Conservation (phyloP, 371 early-diverging fungal genomes). For the Actinomortierella wolfii region DNA sequence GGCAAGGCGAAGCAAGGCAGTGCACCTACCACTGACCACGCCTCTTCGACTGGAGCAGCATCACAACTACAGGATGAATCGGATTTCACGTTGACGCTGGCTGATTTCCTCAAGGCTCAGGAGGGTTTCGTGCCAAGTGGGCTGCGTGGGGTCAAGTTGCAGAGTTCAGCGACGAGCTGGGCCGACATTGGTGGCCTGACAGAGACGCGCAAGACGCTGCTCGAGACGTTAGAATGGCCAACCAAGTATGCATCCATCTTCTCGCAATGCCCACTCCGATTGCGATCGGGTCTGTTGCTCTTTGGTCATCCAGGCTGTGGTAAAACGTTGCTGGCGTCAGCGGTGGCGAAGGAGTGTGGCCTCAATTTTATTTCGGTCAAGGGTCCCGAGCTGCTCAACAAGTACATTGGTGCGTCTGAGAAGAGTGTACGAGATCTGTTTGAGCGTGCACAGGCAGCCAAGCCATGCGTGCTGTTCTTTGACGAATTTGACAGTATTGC, state of each 20-base stretch:
- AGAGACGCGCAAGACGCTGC: constrained; percentile 77
- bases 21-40: background rate
- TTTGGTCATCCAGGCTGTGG: constrained; percentile 97
- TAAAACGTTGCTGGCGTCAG: constrained; percentile 93
- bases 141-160: constrained; percentile 81
- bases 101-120: constrained; percentile 77
- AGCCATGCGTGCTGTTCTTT: constrained; percentile 92
- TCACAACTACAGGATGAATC: constrained; percentile 11
- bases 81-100: constrained; percentile 52
- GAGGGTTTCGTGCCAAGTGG: constrained; percentile 83
- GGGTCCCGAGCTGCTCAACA: constrained; percentile 96
- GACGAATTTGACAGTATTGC: constrained; percentile 99
- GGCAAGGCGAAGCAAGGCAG: constrained; percentile 2
- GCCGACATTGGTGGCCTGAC: constrained; percentile 89
- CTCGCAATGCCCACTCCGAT: constrained; percentile 81
- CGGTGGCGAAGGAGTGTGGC: constrained; percentile 90
- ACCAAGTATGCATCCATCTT: constrained; percentile 92
- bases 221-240: constrained; percentile 96
- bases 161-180: constrained; percentile 83
- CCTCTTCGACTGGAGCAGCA: background rate
- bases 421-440: constrained; percentile 90
- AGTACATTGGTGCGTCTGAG: constrained; percentile 96
- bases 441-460: constrained; percentile 89
- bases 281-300: constrained; percentile 90
- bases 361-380: constrained; percentile 96